These are phyloP conservation scores for Suillus cothurnatus DNA, from an alignment of 768 basidiomycete genomes.

Conservation along the genomic window DNA sequence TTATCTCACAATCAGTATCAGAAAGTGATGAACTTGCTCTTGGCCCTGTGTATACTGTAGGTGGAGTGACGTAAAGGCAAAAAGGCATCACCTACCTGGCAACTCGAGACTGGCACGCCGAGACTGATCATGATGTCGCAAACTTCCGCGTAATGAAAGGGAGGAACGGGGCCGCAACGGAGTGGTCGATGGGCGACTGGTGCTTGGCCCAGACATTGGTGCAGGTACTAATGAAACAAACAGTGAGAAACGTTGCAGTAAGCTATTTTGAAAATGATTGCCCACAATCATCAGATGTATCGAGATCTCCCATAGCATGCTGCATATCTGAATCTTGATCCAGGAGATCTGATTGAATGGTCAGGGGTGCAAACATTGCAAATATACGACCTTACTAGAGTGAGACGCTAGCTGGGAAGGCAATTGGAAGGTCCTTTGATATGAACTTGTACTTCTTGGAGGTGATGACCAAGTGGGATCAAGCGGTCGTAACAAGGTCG, in stretches of 20 bases:
- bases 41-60: constrained; percentile 27
- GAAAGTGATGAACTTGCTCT: constrained; percentile 30
- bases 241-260: background rate
- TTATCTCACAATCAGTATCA: constrained; percentile 27
- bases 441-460: constrained; percentile 57
- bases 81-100: constrained; percentile 18
- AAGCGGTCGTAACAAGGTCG: constrained; percentile 37
- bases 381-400: constrained; percentile 48
- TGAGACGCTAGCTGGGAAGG: constrained; percentile 51
- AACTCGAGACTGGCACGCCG: constrained; percentile 18
- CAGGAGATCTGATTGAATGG: constrained; percentile 52
- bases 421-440: constrained; percentile 54
- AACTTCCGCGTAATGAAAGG: constrained; percentile 15
- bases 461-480: constrained; percentile 43
- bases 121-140: constrained; percentile 9
- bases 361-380: constrained; percentile 6
- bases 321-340: constrained; percentile 78
- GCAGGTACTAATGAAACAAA: constrained; percentile 11
- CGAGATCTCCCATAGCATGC: constrained; percentile 55
- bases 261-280: background rate
- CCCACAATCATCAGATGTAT: constrained; percentile 51
- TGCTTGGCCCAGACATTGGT: constrained; percentile 16
- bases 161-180: constrained; percentile 18
- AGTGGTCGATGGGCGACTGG: constrained; percentile 7
- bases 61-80: constrained; percentile 6